Evolutionary conservation across 495 filamentous ascomycete species (phyloP).

Genomic region (Podospora sp.): DNA sequence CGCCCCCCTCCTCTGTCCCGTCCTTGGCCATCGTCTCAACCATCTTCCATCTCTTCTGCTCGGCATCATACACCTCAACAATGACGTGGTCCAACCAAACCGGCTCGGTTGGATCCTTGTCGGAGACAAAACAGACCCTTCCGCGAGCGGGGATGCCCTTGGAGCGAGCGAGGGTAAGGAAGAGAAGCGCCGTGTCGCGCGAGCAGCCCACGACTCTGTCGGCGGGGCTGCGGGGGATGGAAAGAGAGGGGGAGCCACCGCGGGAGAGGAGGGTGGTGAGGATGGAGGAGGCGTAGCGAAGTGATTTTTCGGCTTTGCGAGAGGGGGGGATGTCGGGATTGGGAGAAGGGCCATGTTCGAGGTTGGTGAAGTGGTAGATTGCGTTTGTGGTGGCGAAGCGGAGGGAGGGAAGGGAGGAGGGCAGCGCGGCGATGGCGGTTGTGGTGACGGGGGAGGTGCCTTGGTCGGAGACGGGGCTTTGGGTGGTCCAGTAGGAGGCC

Average conservation of each 20-base stretch:
- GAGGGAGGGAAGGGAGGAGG: not conserved
- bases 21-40: not conserved
- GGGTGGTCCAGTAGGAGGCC: conserved; percentile 3
- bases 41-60: not conserved
- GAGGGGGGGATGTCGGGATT: not conserved
- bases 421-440: not conserved
- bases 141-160: conserved; percentile 4
- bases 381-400: not conserved
- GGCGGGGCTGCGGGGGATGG: not conserved
- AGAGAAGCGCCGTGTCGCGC: not conserved
- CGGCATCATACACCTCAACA: not conserved
- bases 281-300: conserved; percentile 1
- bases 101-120: not conserved
- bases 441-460: not conserved
- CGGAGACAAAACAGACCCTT: not conserved
- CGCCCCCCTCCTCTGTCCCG: not conserved
- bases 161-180: not conserved
- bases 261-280: conserved; percentile 2
- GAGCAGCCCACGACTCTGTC: conserved; percentile 2
- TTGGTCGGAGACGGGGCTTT: not conserved
- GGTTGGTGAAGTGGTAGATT: not conserved
- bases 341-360: not conserved
- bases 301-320: not conserved
- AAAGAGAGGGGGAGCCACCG: not conserved
- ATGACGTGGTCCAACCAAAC: not conserved